Evolutionary conservation across 768 basidiomycete genomes (phyloP), one percentile per base, ranked within the genome.

Genomic region (Cubamyces sp.): DNA sequence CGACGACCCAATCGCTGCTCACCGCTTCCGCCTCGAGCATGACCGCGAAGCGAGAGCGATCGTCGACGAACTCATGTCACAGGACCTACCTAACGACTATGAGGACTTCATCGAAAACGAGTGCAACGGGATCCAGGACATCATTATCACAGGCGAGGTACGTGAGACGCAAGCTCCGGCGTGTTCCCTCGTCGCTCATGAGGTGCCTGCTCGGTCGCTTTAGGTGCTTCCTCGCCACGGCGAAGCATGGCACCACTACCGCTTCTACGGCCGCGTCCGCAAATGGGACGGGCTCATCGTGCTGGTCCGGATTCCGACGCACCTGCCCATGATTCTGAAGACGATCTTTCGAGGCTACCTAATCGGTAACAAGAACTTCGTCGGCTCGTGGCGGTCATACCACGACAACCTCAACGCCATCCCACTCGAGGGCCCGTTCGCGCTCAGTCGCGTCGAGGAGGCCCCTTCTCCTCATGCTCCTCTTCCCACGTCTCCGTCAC

Each of bases 331-430:
- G 7, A 56, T 60, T 42, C 65, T 67, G 53, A 58, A 63, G 25
- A 76, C 74, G 68, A 78, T 91, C 43, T 86, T 91, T 66, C 88
- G 85, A 34, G 91, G 91, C 5, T 92, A 91, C 69, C 64, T 92
- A 49, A 81, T 87, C 6, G 88, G 84, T 0, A 83, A 82, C 9
- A 74, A 81, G 60, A 88, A 82, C 59, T 82, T 91, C 62, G 87
- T 89, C 16, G 91, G 91, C 5, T 86, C 85, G 59, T 91, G 90
- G 91, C 79, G 90, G 30, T 73, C 73, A 48, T 75, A 77, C 66
- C 81, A 79, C 41, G 71, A 70, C 55, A 76, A 70, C 60, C 81
- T 83, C 46, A 75, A 78, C 3, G 70, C 78, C 5, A 68, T 75
- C 11, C 86, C 86, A 12, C 84, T 83, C 72, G 90, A 91, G 70